Conservation (phyloP, 2,329 filamentous ascomycete genomes). For the Ophiocordyceps australis region DNA sequence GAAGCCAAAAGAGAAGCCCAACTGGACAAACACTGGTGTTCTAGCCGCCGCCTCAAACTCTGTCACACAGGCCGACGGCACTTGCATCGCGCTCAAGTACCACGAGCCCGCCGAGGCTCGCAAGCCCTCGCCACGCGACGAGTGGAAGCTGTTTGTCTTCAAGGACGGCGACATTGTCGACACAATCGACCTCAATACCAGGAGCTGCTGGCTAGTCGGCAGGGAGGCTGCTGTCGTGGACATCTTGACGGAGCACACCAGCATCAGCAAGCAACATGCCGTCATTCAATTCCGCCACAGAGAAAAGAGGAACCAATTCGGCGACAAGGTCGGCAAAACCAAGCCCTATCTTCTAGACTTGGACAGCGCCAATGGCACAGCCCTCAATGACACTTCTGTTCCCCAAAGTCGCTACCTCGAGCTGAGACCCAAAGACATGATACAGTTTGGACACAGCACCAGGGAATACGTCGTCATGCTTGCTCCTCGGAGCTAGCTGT, state of each 20-base stretch:
- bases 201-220: slow-evolving; percentile 84
- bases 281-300: slow-evolving; percentile 83
- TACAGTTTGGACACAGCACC: slow-evolving; percentile 74
- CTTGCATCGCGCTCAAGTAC: slow-evolving; percentile 74
- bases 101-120: slow-evolving; percentile 88
- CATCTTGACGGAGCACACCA: slow-evolving; percentile 72
- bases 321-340: slow-evolving; percentile 62
- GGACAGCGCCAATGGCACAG: slow-evolving; percentile 83
- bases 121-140: slow-evolving; percentile 60
- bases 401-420: slow-evolving; percentile 71
- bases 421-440: slow-evolving; percentile 70
- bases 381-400: slow-evolving; percentile 57
- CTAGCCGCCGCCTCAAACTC: slow-evolving; percentile 79
- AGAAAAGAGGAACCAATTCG: slow-evolving; percentile 70
- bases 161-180: slow-evolving; percentile 67
- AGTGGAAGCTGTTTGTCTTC: slow-evolving; percentile 89
- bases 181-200: slow-evolving; percentile 55
- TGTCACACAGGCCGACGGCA: slow-evolving; percentile 52
- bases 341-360: slow-evolving; percentile 86
- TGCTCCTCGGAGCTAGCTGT: slow-evolving; percentile 27
- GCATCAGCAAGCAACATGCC: slow-evolving; percentile 87
- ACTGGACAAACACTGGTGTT: slow-evolving; percentile 63
- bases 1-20: slow-evolving; percentile 69
- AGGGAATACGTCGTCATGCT: slow-evolving; percentile 96
- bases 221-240: slow-evolving; percentile 69